Evolutionary conservation across 176 grass and related monocot genomes (phyloP).

Genomic region (Areca catechu): DNA sequence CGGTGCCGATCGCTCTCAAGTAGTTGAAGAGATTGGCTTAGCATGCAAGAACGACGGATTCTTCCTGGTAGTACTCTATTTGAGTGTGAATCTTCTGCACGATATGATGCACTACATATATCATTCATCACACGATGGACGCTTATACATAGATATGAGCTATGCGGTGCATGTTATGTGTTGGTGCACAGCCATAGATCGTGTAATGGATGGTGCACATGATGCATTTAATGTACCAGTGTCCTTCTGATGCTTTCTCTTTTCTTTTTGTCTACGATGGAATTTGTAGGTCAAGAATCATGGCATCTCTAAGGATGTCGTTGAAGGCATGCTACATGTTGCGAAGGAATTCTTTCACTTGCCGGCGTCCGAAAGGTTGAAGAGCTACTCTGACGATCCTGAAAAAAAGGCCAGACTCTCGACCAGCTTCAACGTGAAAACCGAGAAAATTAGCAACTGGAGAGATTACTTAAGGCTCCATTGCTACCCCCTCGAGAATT

Average conservation of each 20-base stretch:
- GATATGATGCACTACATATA: too few relatives aligned
- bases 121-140: too few relatives aligned
- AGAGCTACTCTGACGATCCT: slow-evolving; percentile 89
- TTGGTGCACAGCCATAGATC: too few relatives aligned
- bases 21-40: slow-evolving; percentile 44
- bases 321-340: slow-evolving; percentile 50
- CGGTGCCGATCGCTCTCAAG: slow-evolving; percentile 25
- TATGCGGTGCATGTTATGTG: too few relatives aligned
- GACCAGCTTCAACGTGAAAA: slow-evolving; percentile 89
- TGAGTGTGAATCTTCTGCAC: too few relatives aligned
- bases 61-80: slow-evolving; percentile 81
- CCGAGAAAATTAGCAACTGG: slow-evolving; percentile 82
- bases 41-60: slow-evolving; percentile 65
- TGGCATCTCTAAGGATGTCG: slow-evolving; percentile 41
- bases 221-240: neutral
- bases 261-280: neutral
- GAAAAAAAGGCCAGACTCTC: slow-evolving; percentile 63
- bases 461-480: slow-evolving; percentile 82
- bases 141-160: too few relatives aligned
- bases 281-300: slow-evolving; percentile 55
- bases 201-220: too few relatives aligned
- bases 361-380: slow-evolving; percentile 75
- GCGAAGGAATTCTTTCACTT: slow-evolving; percentile 86
- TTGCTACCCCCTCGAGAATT: slow-evolving; percentile 69
- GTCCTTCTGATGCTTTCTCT: neutral